Conservation (phyloP, 305 asterid species). For the Solanum hybrid region DNA sequence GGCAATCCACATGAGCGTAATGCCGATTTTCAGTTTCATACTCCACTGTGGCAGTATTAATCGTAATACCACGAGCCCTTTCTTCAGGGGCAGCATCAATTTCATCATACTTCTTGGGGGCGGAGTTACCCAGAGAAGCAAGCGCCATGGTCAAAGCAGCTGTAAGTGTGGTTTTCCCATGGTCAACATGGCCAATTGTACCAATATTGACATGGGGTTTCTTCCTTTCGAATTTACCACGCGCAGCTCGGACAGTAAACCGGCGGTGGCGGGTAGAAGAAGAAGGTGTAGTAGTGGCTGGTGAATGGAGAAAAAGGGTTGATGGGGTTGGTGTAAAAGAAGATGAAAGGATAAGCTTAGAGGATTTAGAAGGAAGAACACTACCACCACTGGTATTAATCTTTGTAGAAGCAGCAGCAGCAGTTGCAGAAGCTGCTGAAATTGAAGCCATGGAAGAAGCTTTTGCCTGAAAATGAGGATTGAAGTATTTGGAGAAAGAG, state of each 20-base stretch:
- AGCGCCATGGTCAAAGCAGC: slow-evolving; percentile 65
- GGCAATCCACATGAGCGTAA: slow-evolving; percentile 67
- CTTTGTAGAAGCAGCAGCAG: slow-evolving; percentile 19
- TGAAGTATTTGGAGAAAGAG: background rate
- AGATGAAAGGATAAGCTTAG: slow-evolving; percentile 34
- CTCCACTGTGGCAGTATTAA: slow-evolving; percentile 57
- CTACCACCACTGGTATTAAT: background rate
- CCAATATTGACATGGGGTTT: slow-evolving; percentile 86
- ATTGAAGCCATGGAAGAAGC: slow-evolving; percentile 40
- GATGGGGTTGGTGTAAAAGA: slow-evolving; percentile 23
- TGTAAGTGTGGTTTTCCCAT: slow-evolving; percentile 77
- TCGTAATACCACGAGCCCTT: slow-evolving; percentile 56
- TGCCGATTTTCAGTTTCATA: slow-evolving; percentile 62
- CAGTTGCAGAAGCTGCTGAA: slow-evolving; percentile 32
- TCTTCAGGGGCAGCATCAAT: slow-evolving; percentile 72
- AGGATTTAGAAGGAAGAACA: slow-evolving; percentile 17
- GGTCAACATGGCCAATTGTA: slow-evolving; percentile 90
- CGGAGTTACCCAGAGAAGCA: slow-evolving; percentile 44
- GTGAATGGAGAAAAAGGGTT: slow-evolving; percentile 17
- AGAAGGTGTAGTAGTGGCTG: slow-evolving; percentile 5
- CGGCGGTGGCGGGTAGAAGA: slow-evolving; percentile 13
- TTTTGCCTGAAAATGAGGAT: background rate
- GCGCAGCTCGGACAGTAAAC: slow-evolving; percentile 47
- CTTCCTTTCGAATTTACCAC: slow-evolving; percentile 55
- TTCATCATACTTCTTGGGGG: slow-evolving; percentile 57